Conservation (phyloP, 169 alveolate species). For the Amoebophrya sp. region DNA sequence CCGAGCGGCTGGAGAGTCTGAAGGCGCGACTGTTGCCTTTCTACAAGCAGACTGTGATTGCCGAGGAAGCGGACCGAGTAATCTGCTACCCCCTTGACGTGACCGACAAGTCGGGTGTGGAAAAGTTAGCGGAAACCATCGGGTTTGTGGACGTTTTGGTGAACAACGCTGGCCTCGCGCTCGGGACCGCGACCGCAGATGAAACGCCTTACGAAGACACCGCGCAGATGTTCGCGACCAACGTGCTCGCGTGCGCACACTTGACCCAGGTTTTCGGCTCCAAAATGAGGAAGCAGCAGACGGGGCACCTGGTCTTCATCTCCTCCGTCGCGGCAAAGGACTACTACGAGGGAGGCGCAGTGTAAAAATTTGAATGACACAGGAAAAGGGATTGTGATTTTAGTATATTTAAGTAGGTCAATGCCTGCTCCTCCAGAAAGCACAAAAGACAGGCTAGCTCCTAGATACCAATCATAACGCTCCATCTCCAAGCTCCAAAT, state of each 20-base stretch:
- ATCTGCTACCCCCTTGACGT: background rate
- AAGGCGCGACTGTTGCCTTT: background rate
- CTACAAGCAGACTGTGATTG: background rate
- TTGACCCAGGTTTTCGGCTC: background rate
- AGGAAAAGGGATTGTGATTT: no score
- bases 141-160: background rate
- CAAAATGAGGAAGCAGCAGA: background rate
- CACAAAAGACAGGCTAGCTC: no score
- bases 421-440: no score
- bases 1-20: background rate
- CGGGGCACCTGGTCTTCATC: background rate
- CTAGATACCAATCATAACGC: no score
- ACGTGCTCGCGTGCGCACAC: background rate
- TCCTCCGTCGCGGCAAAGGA: background rate
- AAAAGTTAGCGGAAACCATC: background rate
- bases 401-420: no score
- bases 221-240: background rate
- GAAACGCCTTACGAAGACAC: background rate
- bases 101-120: background rate
- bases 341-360: background rate
- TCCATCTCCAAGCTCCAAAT: no score
- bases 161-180: constrained; percentile 1
- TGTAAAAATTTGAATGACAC: no score
- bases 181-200: background rate
- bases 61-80: background rate